Conservation (phyloP, 805 yeast species). For the Wickerhamomyces tratensis region DNA sequence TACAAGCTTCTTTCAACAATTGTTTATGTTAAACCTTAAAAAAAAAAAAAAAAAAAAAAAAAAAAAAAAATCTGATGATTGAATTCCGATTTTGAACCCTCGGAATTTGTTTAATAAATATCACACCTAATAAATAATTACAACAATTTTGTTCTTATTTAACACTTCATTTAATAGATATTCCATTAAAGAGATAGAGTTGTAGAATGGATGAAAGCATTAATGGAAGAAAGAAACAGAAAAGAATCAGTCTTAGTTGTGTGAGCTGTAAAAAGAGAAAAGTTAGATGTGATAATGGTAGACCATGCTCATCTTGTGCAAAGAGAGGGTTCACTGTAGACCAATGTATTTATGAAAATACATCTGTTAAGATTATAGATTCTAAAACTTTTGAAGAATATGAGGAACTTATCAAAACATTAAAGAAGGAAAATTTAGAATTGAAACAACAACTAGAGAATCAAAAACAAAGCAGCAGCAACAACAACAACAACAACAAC, state of each 20-base stretch:
- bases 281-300: constrained; percentile 19
- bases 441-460: not conserved
- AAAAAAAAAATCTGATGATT: not conserved
- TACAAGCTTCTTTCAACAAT: too few relatives aligned
- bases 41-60: not conserved
- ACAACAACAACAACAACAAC: too few relatives aligned
- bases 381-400: not conserved
- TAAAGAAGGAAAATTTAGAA: not conserved
- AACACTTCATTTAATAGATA: not conserved
- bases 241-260: constrained; percentile 14
- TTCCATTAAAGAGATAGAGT: not conserved
- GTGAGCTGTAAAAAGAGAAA: constrained; percentile 18
- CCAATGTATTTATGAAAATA: not conserved
- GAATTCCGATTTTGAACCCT: not conserved
- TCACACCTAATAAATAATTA: too few relatives aligned
- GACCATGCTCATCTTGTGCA: constrained; percentile 16
- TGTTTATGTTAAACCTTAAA: not conserved
- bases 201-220: not conserved
- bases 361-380: not conserved
- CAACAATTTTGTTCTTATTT: not conserved
- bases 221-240: constrained; percentile 2
- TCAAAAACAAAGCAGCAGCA: not conserved
- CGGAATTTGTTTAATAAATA: not conserved
- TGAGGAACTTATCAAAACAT: not conserved
- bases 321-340: not conserved